Evolutionary conservation across 2,329 filamentous ascomycete species (phyloP).

Genomic region (Aspergillus fijiensis): DNA sequence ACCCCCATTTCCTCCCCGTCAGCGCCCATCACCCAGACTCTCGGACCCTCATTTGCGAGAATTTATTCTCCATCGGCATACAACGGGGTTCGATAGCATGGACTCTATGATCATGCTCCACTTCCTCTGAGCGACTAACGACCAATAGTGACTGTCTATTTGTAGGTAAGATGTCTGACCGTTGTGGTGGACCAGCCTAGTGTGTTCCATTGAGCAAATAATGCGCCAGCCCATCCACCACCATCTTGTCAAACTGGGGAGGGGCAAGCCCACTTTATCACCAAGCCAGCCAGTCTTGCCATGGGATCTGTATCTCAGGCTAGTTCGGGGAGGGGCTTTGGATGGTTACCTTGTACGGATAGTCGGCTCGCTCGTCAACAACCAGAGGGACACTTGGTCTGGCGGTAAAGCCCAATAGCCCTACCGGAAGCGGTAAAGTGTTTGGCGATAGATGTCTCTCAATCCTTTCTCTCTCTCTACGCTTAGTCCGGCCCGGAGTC

Average conservation of each 20-base stretch:
- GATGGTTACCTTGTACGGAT: not conserved
- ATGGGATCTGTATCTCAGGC: not conserved
- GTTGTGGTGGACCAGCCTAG: constrained; percentile 13
- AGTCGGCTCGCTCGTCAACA: not conserved
- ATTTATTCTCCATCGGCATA: constrained; percentile 1
- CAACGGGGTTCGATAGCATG: not conserved
- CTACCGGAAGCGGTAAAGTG: not conserved
- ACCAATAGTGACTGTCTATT: constrained; percentile 8
- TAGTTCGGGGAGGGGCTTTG: not conserved
- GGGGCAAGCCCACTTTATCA: not conserved
- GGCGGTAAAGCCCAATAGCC: not conserved
- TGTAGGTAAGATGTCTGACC: constrained; percentile 3
- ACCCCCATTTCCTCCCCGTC: not conserved
- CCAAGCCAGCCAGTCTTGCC: not conserved
- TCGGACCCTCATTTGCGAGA: not conserved
- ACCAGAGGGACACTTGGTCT: not conserved
- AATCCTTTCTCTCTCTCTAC: not conserved
- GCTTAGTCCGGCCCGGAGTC: not conserved
- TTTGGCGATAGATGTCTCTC: not conserved
- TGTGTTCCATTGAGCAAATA: constrained; percentile 2
- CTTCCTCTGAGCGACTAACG: not conserved
- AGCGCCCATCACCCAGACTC: not conserved
- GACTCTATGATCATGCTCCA: constrained; percentile 6
- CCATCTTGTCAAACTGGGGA: not conserved
- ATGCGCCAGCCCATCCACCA: not conserved